These are phyloP conservation scores for Tetragonia tetragonoides DNA, from an alignment of 148 eudicot species.

Conservation along the genomic window DNA sequence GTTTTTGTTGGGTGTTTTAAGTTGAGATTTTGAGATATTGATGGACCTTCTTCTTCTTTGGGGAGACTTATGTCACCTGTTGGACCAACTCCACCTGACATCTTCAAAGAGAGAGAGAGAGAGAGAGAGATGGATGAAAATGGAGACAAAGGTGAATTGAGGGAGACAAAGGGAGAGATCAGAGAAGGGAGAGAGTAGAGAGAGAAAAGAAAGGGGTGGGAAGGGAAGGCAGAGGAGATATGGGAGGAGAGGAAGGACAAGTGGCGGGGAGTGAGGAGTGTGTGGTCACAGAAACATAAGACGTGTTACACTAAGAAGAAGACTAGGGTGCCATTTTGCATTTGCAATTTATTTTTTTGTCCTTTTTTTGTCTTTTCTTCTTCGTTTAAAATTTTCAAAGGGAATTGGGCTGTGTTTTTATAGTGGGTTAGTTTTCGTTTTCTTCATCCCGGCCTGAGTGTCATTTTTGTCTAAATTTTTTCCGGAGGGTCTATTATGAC, in stretches of 20 bases:
- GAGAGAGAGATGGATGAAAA: background rate
- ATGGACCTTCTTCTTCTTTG: conserved; percentile 19
- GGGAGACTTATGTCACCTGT: conserved; percentile 38
- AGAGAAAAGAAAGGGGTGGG: conserved; percentile 7
- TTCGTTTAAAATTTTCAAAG: no score
- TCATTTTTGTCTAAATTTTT: no score
- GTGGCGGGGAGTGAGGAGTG: conserved; percentile 10
- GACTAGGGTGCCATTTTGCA: background rate
- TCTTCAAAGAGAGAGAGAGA: conserved; percentile 15
- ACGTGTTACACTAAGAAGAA: conserved; percentile 8
- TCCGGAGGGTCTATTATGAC: no score
- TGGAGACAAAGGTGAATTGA: background rate
- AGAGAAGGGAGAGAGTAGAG: no score
- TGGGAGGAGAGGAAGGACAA: conserved; percentile 5
- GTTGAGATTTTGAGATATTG: background rate
- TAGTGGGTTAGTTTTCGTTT: no score
- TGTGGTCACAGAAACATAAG: conserved; percentile 1
- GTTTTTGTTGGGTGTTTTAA: conserved; percentile 4
- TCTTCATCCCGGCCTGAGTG: no score
- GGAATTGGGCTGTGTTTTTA: no score
- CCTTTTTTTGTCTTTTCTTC: background rate
- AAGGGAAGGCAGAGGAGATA: background rate
- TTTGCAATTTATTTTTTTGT: background rate
- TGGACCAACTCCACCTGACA: conserved; percentile 57
- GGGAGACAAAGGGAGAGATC: background rate